Base-by-base conservation (phyloP, 306 rosid species). In the Biancaea sappan region DNA sequence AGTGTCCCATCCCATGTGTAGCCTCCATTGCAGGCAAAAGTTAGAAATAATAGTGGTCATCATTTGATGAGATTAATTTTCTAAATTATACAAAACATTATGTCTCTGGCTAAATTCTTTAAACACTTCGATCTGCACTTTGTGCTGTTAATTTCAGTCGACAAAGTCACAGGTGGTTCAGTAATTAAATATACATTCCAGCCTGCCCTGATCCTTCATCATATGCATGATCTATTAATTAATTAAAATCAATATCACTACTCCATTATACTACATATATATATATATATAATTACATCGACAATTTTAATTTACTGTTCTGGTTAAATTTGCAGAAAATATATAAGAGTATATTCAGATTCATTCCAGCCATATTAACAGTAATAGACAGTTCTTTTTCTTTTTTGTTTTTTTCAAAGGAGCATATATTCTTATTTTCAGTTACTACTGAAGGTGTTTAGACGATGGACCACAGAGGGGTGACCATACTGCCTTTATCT, bases 381-480 rank as follows among this genome's bases (percentile, higher is more conserved):
- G n/a, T n/a, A n/a, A n/a, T n/a, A n/a, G n/a, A n/a, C n/a, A n/a
- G n/a, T 51, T 12, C 4, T 53, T 32, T 56, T 63, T 2, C 56
- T 12, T 24, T 59, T 60, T 47, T 70, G 73, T 70, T 73, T 69
- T 58, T 47, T 59, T n/a, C n/a, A n/a, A n/a, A n/a, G 84, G 71
- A 71, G 75, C 62, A 78, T n/a, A 78, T 40, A 62, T 65, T 71
- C 34, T 24, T 19, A 63, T 2, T 63, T 75, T 79, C 78, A 77
- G 80, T 77, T 77, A 5, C 69, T 50, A 26, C 75, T 56, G 69
- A 82, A 67, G 76, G 84, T 62, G n/a, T n/a, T n/a, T 75, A 86
- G 79, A 74, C 50, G 9, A 80, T 79, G 89, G 89, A 83, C 89
- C 89, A 86, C 87, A 80, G 29, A 66, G 79, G 24, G 66, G 83